phyloP scores from a whole-genome alignment of 108 stramenopile species.

The Schizochytrium sp. region DNA sequence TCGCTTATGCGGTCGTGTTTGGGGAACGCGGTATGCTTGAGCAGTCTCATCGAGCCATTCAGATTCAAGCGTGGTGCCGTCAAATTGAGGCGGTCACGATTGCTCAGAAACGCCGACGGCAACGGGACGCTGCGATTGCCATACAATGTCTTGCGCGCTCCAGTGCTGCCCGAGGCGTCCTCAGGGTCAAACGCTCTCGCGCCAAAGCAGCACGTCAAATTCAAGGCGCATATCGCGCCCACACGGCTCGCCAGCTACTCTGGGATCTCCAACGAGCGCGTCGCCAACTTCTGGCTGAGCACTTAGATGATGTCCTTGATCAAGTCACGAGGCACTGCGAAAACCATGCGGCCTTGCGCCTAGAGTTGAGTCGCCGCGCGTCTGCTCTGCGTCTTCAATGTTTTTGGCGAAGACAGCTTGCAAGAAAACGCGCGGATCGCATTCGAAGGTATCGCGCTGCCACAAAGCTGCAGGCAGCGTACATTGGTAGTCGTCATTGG shows the following conservation, averaged over 20 bases:
- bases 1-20: not conserved
- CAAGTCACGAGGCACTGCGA: not conserved
- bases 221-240: not conserved
- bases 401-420: not conserved
- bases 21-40: not conserved
- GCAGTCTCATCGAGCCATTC: not conserved
- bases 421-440: not conserved
- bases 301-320: not conserved
- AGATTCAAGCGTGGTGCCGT: not conserved
- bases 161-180: not conserved
- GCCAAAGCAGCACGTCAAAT: not conserved
- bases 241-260: not conserved
- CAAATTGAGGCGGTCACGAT: not conserved
- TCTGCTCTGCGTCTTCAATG: not conserved
- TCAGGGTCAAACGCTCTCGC: too few relatives aligned
- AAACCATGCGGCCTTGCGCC: not conserved
- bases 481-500: not conserved
- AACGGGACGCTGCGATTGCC: not conserved
- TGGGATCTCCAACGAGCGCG: not conserved
- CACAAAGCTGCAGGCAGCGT: not conserved
- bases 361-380: not conserved
- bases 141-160: not conserved
- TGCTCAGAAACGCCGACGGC: not conserved
- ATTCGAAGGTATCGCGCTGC: not conserved
- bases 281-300: not conserved